A percentile compares a stretch with the other conserved stretches of the same genome.
Conservation (phyloP, 2,329 filamentous ascomycete genomes). For the Magnaporthiopsis poae region DNA sequence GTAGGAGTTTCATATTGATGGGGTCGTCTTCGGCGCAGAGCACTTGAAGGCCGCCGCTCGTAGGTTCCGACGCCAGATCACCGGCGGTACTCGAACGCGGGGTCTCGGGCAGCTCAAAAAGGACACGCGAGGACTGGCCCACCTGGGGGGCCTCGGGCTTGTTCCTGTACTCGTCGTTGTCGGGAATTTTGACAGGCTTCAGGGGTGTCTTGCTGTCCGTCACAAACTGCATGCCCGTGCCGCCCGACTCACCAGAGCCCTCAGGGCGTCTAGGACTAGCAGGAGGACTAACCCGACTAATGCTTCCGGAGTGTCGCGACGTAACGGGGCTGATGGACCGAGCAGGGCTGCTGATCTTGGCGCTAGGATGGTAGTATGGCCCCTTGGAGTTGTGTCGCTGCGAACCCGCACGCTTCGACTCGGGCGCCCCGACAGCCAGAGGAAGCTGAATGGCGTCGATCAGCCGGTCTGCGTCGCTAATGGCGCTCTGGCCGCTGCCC, state of each 20-base stretch:
- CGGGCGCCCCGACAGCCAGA: slow-evolving; percentile 27
- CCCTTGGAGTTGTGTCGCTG: slow-evolving; percentile 11
- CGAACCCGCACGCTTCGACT: slow-evolving; percentile 9
- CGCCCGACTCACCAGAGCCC: slow-evolving; percentile 3
- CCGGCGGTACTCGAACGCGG: background rate
- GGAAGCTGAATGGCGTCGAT: slow-evolving; percentile 63
- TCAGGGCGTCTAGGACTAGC: background rate
- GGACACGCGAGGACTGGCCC: slow-evolving; percentile 24
- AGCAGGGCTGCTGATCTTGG: background rate
- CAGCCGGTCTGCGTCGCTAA: slow-evolving; percentile 58
- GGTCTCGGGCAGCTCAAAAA: slow-evolving; percentile 28
- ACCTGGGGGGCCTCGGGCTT: slow-evolving; percentile 22
- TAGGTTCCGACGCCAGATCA: background rate
- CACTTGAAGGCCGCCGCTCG: slow-evolving; percentile 44
- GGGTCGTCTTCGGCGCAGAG: slow-evolving; percentile 82
- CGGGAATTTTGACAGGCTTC: slow-evolving; percentile 37
- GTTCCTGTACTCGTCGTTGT: slow-evolving; percentile 38
- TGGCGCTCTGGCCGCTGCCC: slow-evolving; percentile 38
- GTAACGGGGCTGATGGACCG: slow-evolving; percentile 11
- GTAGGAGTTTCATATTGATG: slow-evolving; percentile 72
- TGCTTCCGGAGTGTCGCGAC: background rate
- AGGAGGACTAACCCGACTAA: background rate
- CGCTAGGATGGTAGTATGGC: slow-evolving; percentile 10
- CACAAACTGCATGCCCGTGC: slow-evolving; percentile 27
- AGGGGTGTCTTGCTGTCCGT: slow-evolving; percentile 36